Evolutionary conservation across 176 grass and related monocot species (phyloP).

Genomic region (Raddia distichophylla): DNA sequence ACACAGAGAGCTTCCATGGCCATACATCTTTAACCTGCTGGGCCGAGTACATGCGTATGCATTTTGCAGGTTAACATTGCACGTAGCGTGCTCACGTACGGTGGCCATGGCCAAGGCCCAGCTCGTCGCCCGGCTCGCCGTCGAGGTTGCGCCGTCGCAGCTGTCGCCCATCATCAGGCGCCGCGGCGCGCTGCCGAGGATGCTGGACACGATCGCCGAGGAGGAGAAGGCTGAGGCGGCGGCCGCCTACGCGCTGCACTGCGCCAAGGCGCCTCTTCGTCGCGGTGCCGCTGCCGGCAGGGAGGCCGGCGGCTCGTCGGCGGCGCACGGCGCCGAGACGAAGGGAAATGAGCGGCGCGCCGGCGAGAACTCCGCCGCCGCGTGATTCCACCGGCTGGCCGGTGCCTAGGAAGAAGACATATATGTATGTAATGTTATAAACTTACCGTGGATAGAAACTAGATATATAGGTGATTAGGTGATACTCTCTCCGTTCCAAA

Average conservation of each 20-base stretch:
- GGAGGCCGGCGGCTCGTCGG: neutral
- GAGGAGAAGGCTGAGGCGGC: conserved; percentile 26
- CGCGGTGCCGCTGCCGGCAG: neutral
- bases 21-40: neutral
- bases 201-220: conserved; percentile 39
- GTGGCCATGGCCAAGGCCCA: conserved; percentile 46
- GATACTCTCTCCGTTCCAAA: too few species aligned
- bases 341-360: neutral
- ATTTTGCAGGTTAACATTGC: neutral
- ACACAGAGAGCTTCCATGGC: neutral
- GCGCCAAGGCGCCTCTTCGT: neutral
- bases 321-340: neutral
- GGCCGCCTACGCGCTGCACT: neutral
- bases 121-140: conserved; percentile 23
- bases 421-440: too few species aligned
- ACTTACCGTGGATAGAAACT: neutral
- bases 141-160: conserved; percentile 34
- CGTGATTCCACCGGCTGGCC: too few species aligned
- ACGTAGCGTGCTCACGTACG: neutral
- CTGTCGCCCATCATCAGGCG: conserved; percentile 35
- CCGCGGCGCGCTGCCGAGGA: conserved; percentile 8
- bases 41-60: neutral
- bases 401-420: neutral
- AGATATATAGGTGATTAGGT: too few species aligned
- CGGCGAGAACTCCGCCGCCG: neutral